These are phyloP conservation scores for Boletus vinaceobasis DNA, from an alignment of 768 basidiomycete species.

Conservation along the genomic window DNA sequence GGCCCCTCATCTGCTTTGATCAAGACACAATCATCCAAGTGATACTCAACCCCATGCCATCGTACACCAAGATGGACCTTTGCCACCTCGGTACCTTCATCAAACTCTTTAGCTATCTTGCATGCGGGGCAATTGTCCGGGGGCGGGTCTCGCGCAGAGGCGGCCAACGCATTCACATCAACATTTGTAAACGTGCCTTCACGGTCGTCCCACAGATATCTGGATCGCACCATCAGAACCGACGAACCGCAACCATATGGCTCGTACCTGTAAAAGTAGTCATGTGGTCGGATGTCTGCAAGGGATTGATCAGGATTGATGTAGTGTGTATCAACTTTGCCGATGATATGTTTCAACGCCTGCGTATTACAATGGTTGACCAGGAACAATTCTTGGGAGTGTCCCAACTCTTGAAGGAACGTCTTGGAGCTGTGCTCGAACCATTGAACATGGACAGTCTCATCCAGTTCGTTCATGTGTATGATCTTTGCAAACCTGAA, in stretches of 20 bases:
- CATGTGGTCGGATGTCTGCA: conserved; percentile 29
- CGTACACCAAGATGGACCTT: conserved; percentile 42
- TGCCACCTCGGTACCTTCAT: conserved; percentile 29
- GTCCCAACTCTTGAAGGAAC: conserved; percentile 54
- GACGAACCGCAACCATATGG: background rate
- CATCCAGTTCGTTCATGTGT: conserved; percentile 42
- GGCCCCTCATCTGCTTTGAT: conserved; percentile 47
- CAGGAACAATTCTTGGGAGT: conserved; percentile 65
- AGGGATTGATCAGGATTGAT: conserved; percentile 21
- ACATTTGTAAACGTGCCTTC: conserved; percentile 47
- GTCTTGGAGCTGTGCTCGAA: conserved; percentile 66
- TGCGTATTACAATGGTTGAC: conserved; percentile 50
- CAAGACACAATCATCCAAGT: conserved; percentile 59
- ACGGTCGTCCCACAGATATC: conserved; percentile 48
- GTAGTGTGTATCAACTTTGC: conserved; percentile 46
- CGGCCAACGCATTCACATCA: conserved; percentile 22
- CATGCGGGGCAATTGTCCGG: conserved; percentile 59
- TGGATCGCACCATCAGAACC: conserved; percentile 23
- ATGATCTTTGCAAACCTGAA: conserved; percentile 68
- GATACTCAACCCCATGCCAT: conserved; percentile 49
- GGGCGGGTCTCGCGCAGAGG: conserved; percentile 16
- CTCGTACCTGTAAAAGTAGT: conserved; percentile 58
- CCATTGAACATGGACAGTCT: conserved; percentile 67
- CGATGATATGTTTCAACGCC: conserved; percentile 39
- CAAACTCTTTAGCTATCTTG: conserved; percentile 28